Evolutionary conservation across 1,284 basidiomycete species (phyloP), one percentile per base, ranked within the genome.

Genomic region (Tilletiopsis washingtonensis): DNA sequence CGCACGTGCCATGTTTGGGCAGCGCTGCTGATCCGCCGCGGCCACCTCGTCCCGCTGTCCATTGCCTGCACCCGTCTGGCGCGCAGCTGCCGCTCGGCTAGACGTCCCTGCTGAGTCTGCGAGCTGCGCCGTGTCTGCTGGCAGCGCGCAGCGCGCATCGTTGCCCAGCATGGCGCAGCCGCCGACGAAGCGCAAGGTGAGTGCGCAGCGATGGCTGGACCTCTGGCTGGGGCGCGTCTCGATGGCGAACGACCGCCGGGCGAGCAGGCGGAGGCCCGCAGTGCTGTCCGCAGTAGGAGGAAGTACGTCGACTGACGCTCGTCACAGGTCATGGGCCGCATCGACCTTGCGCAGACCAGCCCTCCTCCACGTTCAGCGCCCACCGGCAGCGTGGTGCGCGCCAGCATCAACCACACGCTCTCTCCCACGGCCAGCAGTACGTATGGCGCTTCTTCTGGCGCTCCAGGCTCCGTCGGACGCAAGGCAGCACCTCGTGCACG

Each of bases 251-350:
- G 32, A 34, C 32, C 12, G 1, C 17, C 32, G 32, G 17, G 32
- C 32, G 17, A 34, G 17, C 2, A 17, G 12, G 32, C 12, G 12
- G 1, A 17, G 12, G 32, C 12, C 32, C 12, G 32, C 32, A 24
- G 21, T 11, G 26, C 21, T 39, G 15, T 6, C 3, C n/a, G 43
- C n/a, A 6, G 23, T 29, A 36, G 19, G 6, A 17, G 23, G n/a
- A 19, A 17, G 5, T 14, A 44, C 21, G 40, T 20, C 21, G 23
- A 44, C 20, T n/a, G 3, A 25, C 14, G 26, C n/a, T 34, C 32
- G 17, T 34, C 3, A 12, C 45, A 51, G 49, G 49, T 51, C 27
- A 51, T 51, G 49, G 49, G 49, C 23, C 43, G 49, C 6, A 51
- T 51, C 17, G 49, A 51, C 43, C 32, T 51, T 5, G 19, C 27